These are phyloP conservation scores for Camillea tinctor DNA, from an alignment of 2,329 filamentous ascomycete species.

Conservation along the genomic window DNA sequence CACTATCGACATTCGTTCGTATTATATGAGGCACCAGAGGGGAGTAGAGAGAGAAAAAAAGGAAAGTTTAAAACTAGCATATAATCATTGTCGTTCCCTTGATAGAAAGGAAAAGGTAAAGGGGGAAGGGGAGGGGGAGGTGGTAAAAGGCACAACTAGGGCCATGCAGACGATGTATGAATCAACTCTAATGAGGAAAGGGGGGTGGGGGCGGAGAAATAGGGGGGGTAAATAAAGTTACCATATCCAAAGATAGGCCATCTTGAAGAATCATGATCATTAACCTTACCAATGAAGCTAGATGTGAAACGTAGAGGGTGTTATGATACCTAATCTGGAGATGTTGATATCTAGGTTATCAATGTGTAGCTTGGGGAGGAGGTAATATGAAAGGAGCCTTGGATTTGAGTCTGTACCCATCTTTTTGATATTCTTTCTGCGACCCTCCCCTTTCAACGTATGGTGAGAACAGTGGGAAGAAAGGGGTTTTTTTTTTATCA, in stretches of 20 bases:
- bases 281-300: neutral
- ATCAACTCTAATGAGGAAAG: neutral
- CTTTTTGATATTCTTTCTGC: too few relatives aligned
- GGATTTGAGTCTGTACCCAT: too few relatives aligned
- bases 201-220: neutral
- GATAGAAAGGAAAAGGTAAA: neutral
- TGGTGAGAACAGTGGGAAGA: too few relatives aligned
- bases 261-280: neutral
- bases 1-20: neutral
- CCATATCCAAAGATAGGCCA: neutral
- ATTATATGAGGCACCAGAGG: neutral
- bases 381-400: too few relatives aligned
- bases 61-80: conserved; percentile 1
- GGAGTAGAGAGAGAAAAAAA: too few relatives aligned
- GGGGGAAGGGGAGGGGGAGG: conserved; percentile 3
- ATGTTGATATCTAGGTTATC: too few relatives aligned
- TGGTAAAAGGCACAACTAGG: conserved; percentile 6
- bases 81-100: conserved; percentile 8
- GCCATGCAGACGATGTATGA: neutral
- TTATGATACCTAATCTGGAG: neutral
- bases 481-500: too few relatives aligned
- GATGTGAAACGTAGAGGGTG: neutral
- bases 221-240: neutral
- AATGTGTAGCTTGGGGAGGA: too few relatives aligned
- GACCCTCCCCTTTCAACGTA: too few relatives aligned